Conservation (phyloP, 805 yeast genomes). For the Candida sakaeoensis region DNA sequence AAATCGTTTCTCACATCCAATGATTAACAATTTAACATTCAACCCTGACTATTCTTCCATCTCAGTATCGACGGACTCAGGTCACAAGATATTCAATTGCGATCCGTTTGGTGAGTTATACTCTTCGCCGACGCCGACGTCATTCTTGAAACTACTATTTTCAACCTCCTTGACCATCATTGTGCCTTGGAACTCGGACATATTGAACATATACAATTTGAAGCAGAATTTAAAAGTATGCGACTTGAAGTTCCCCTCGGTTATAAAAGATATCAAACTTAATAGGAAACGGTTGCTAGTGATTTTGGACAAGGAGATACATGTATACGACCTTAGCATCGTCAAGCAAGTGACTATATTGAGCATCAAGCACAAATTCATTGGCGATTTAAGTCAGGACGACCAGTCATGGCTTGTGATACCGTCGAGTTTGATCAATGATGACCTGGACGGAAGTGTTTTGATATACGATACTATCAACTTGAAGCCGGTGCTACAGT, state of each 20-base stretch:
- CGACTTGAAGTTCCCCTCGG: conserved; percentile 81
- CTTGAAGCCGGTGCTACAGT: conserved; percentile 28
- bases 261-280: conserved; percentile 66
- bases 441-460: conserved; percentile 36
- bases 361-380: conserved; percentile 22
- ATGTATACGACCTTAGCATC: conserved; percentile 85
- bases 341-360: conserved; percentile 63
- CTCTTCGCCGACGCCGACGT: conserved; percentile 22
- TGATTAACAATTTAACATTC: conserved; percentile 34
- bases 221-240: conserved; percentile 58
- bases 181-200: conserved; percentile 26
- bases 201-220: conserved; percentile 35
- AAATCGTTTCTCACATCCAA: conserved; percentile 2
- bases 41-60: conserved; percentile 42
- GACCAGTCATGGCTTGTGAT: conserved; percentile 32
- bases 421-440: conserved; percentile 28
- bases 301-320: conserved; percentile 67
- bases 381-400: conserved; percentile 36
- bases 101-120: conserved; percentile 46
- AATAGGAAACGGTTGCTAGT: conserved; percentile 82
- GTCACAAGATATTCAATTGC: conserved; percentile 39
- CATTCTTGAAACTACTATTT: conserved; percentile 35
- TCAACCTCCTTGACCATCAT: conserved; percentile 40
- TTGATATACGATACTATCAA: conserved; percentile 37
- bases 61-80: conserved; percentile 28